A percentile compares a stretch with the other conserved stretches of the same genome.
These are phyloP conservation scores for Penicillium cosmopolitanum DNA, from an alignment of 495 filamentous ascomycete genomes.

Conservation along the genomic window DNA sequence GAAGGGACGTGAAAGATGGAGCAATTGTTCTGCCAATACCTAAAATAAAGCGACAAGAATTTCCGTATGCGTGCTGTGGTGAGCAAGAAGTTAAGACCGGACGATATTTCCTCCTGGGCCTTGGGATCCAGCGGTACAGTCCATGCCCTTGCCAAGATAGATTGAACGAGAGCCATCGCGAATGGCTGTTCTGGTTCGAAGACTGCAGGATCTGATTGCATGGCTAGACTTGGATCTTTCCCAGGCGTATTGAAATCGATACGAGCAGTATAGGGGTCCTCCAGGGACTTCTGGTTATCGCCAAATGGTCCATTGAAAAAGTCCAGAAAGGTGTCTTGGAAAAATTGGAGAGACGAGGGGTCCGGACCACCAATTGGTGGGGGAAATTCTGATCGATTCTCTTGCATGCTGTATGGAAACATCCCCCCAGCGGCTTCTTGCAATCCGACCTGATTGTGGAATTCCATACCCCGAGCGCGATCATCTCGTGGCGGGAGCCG, in stretches of 20 bases:
- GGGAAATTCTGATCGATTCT: slow-evolving; percentile 19
- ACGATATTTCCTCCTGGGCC: slow-evolving; percentile 44
- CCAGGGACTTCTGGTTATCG: slow-evolving; percentile 30
- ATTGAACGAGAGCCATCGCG: slow-evolving; percentile 41
- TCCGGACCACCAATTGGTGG: slow-evolving; percentile 33
- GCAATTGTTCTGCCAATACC: slow-evolving; percentile 52
- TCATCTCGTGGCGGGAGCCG: slow-evolving; percentile 47
- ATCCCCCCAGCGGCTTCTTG: slow-evolving; percentile 26
- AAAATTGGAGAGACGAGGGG: slow-evolving; percentile 34
- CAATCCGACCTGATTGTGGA: slow-evolving; percentile 34
- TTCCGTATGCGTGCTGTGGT: slow-evolving; percentile 48
- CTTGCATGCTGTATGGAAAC: slow-evolving; percentile 24
- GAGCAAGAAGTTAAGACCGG: slow-evolving; percentile 43
- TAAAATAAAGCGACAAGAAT: slow-evolving; percentile 46
- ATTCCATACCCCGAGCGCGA: slow-evolving; percentile 38
- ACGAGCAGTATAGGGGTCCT: slow-evolving; percentile 25
- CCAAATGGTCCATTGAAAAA: slow-evolving; percentile 50
- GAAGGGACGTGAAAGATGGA: slow-evolving; percentile 44
- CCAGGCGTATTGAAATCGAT: slow-evolving; percentile 24
- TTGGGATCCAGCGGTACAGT: slow-evolving; percentile 41
- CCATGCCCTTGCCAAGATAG: slow-evolving; percentile 42
- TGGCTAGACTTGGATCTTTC: slow-evolving; percentile 24
- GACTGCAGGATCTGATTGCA: slow-evolving; percentile 21
- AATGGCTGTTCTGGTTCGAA: slow-evolving; percentile 45
- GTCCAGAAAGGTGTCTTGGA: slow-evolving; percentile 44